phyloP scores from a whole-genome alignment of 768 basidiomycete species.

The Phanerochaete sordida region DNA sequence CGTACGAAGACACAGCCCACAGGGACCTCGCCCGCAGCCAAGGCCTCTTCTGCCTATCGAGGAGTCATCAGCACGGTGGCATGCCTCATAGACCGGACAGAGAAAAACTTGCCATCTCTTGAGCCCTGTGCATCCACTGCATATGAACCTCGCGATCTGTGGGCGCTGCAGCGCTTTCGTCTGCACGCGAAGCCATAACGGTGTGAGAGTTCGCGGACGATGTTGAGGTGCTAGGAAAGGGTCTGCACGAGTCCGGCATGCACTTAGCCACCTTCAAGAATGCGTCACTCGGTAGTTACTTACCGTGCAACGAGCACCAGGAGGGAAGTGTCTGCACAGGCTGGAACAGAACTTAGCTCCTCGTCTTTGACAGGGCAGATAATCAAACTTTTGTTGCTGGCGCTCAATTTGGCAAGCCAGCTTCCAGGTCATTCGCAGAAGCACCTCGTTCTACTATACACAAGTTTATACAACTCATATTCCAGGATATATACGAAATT shows the following conservation, averaged over 20 bases:
- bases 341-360: too few relatives aligned
- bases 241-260: neutral
- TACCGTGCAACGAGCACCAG: too few relatives aligned
- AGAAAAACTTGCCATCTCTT: slow-evolving; percentile 55
- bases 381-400: too few relatives aligned
- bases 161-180: neutral
- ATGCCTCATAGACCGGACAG: too few relatives aligned
- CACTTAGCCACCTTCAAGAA: neutral
- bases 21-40: slow-evolving; percentile 84
- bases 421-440: too few relatives aligned
- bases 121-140: neutral
- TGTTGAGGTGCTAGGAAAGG: too few relatives aligned
- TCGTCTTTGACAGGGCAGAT: too few relatives aligned
- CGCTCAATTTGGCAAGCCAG: too few relatives aligned
- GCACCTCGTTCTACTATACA: too few relatives aligned
- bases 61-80: neutral
- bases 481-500: too few relatives aligned
- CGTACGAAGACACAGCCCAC: slow-evolving; percentile 96
- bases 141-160: neutral
- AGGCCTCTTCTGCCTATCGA: slow-evolving; percentile 77
- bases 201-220: neutral
- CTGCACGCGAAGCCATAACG: neutral
- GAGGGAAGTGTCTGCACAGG: too few relatives aligned
- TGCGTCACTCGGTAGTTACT: too few relatives aligned
- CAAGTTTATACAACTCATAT: neutral